Base-by-base conservation (phyloP, 176 grass and related monocot species). In the Aegilops bicornis region DNA sequence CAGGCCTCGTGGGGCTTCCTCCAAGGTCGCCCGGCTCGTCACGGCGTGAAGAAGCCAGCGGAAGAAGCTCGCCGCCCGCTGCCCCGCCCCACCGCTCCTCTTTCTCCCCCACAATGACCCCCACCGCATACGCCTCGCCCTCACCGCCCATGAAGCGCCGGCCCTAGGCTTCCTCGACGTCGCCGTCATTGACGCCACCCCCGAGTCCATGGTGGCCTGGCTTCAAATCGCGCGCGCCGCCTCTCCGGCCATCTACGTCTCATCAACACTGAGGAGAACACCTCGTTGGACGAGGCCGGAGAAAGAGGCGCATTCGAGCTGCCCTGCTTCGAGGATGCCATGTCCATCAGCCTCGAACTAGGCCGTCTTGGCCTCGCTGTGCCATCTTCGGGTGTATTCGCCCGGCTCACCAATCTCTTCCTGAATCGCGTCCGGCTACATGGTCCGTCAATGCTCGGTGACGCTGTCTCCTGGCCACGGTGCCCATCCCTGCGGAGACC, bases 291-390 rank as follows among this genome's bases (percentile, higher is more conserved):
- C 16, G 27, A 27, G 78, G 10, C 0, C 6, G 4, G 1, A 0
- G 66, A 52, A 31, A 0, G 5, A 29, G 63, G 36, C 63, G 25
- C 5, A 2, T 11, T 88, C 16, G 47, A 82, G 20, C 64, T 88
- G 35, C 86, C 86, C 14, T 78, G 80, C 73, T 88, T 88, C 36
- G 14, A 19, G 36, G 48, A 33, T 1, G 73, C 80, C 73, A 78
- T 64, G 3, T 0, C 0, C 6, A 61, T 88, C 19, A 0, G 0
- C 2, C 63, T 88, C 14, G 3, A 24, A 15, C 47, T 70, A 27
- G 36, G 80, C 6, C 36, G 22, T 10, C 29, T 63, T 0, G 9
- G 20, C 3, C 13, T 88, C 52, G 6, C 37, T 22, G 8, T 84
- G 64, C 80, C 81, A 1, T 17, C 52, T 1, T 33, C 6, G 6